phyloP scores from a whole-genome alignment of 805 yeast genomes.

The Schwanniomyces polymorphus region DNA sequence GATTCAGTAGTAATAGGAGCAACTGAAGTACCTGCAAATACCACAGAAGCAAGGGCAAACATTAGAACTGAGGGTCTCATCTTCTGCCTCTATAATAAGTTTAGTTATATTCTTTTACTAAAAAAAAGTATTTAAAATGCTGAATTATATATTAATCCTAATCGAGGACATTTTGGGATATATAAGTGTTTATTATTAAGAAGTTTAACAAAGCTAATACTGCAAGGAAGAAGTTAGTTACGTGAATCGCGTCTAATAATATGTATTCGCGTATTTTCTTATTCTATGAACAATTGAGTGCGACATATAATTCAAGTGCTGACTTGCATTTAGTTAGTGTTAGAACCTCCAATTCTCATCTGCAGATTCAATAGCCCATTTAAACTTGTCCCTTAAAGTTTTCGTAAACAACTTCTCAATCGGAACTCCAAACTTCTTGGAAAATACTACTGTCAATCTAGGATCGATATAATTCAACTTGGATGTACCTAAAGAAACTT shows the following conservation, averaged over 20 bases:
- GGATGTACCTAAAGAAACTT: constrained; percentile 89
- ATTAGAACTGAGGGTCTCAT: background rate
- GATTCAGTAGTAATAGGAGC: background rate
- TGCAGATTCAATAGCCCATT: constrained; percentile 92
- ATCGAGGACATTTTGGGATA: background rate
- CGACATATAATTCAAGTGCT: background rate
- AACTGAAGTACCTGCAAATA: background rate
- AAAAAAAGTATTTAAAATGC: background rate
- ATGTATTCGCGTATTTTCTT: background rate
- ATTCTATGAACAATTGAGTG: background rate
- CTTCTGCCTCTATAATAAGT: no score
- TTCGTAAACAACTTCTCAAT: constrained; percentile 90
- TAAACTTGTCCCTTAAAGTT: constrained; percentile 87
- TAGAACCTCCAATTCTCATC: constrained; percentile 87
- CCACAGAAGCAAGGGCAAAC: background rate
- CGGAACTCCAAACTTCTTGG: constrained; percentile 84
- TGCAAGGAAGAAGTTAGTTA: background rate
- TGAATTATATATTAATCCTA: background rate
- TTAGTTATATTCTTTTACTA: no score
- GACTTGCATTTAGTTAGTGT: background rate
- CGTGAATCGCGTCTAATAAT: constrained; percentile 5
- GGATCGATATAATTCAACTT: constrained; percentile 96
- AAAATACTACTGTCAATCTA: constrained; percentile 81
- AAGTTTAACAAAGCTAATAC: background rate
- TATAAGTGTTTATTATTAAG: background rate